Evolutionary conservation across 2,329 filamentous ascomycete genomes (phyloP), one percentile per base, ranked within the genome.

Genomic region (Rhinocladiella mackenziei): DNA sequence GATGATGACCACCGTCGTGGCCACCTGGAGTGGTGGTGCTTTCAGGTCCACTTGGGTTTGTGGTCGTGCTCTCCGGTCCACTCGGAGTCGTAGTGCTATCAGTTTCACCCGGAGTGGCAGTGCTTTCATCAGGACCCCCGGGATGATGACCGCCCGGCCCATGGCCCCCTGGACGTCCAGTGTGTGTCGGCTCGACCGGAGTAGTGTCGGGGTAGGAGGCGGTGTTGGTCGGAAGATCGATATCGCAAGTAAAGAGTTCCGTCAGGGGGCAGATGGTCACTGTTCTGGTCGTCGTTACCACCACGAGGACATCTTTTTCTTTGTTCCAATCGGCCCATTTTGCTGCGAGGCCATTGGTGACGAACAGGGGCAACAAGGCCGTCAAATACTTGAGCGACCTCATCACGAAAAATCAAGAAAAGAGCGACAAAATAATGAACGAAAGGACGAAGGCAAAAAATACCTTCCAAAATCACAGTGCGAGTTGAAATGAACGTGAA

Each of bases 391-490:
- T 42, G 31, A 53, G 45, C 30, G 50, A 53, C 45, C 50, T 51
- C 53, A 55, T 55, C 13, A 25, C 37, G 37, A 41, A 25, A 30
- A 37, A 26, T 29, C 17, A 22, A 31, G 37, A 42, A 50, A 51
- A 38, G 53, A 55, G 47, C 39, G 50, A 51, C 53, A 36, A 38
- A 45, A 39, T 19, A 46, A 13, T 35, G 46, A 55, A 55, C 35
- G 53, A 55, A 42, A 39, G 53, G 53, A 55, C 53, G 53, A 55
- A 51, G 53, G 50, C 53, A 35, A 20, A 30, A 48, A 51, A 40
- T 39, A 45, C 53, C 51, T 48, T 53, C 53, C 49, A 53, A 50
- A 44, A 29, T 39, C 29, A 38, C 38, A 34, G 32, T 33, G 40
- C 32, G 36, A 33, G 14, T 14, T 26, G n/a, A 26, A n/a, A 33